Evolutionary conservation across 805 yeast genomes (phyloP), one percentile per base, ranked within the genome.

Genomic region (Yamadazyma sp.): DNA sequence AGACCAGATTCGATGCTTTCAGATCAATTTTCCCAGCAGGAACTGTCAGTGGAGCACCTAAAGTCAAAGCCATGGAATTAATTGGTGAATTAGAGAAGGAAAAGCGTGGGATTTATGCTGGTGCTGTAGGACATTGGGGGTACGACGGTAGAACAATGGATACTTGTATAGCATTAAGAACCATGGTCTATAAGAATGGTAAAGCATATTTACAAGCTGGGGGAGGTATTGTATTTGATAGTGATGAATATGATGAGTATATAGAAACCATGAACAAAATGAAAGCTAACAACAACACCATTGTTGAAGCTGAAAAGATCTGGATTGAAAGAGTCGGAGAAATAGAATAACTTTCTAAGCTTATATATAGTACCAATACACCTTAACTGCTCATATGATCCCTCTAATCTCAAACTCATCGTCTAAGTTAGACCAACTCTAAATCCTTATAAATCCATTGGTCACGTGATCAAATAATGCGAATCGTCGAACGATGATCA

Each of bases 1-100:
- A 86, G 67, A 81, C 91, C 9, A 73, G 98, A 45, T 93, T 93
- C 55, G 99, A 93, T 65, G 98, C 98, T 0, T 88, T 93, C 65
- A 77, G 98, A 58, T 88, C 97, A 3, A 86, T 93, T 36, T 93
- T 93, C 79, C 99, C 99, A 14, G 98, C 98, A 1, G 99, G 99
- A 28, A 93, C 99, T 1, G 98, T 91, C 9, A 82, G 94, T 37
- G 99, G 99, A 25, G 98, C 99, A 2, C 99, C 99, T 37, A 93
- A 93, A 62, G 95, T 93, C 27, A 79, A 77, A 50, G 98, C 98
- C 7, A 93, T 93, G 98, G 94, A 89, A 60, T 69, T 93, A 28
- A 87, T 93, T 49, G 83, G 85, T 13, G 95, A 86, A 56, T 65
- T 91, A 31, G 98, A 93, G 56, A 74, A 77, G 42, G 98, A 91